These are phyloP conservation scores for Aaosphaeria pasadenensis DNA, from an alignment of 2,329 filamentous ascomycete genomes.

Conservation along the genomic window DNA sequence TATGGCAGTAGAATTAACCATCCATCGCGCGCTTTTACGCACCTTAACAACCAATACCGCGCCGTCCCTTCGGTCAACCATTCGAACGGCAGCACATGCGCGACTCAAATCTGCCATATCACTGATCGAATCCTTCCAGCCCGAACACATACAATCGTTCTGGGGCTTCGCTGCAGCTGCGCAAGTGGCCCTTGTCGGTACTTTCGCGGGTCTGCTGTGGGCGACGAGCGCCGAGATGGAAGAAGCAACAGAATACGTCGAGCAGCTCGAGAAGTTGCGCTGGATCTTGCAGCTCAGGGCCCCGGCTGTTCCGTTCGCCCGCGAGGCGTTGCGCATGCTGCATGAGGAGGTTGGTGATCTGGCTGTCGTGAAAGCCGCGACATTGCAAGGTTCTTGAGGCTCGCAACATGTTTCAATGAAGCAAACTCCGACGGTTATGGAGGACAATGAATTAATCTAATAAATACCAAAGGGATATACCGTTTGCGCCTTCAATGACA, in stretches of 20 bases:
- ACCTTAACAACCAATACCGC: conserved; percentile 28
- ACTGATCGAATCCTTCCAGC: conserved; percentile 44
- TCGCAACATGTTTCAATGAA: too few species aligned
- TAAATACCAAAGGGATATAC: too few species aligned
- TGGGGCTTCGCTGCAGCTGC: conserved; percentile 47
- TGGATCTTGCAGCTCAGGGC: conserved; percentile 29
- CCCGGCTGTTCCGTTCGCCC: too few species aligned
- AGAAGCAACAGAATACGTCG: conserved; percentile 34
- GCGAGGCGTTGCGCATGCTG: too few species aligned
- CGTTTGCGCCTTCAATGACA: too few species aligned
- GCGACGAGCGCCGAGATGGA: conserved; percentile 30
- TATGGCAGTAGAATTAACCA: conserved; percentile 45
- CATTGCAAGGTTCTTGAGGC: too few species aligned
- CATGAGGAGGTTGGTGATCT: too few species aligned
- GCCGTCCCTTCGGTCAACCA: conserved; percentile 33
- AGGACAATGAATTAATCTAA: too few species aligned
- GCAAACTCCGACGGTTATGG: too few species aligned
- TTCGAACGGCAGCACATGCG: conserved; percentile 42
- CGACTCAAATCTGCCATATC: conserved; percentile 44
- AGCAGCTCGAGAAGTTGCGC: conserved; percentile 40
- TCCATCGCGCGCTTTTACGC: conserved; percentile 43
- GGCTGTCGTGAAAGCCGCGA: too few species aligned
- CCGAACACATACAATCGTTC: conserved; percentile 46
- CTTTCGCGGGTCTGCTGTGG: conserved; percentile 41
- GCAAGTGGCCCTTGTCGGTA: conserved; percentile 42